Conservation (phyloP, 345 rosid species). For the Fremontodendron californicum region DNA sequence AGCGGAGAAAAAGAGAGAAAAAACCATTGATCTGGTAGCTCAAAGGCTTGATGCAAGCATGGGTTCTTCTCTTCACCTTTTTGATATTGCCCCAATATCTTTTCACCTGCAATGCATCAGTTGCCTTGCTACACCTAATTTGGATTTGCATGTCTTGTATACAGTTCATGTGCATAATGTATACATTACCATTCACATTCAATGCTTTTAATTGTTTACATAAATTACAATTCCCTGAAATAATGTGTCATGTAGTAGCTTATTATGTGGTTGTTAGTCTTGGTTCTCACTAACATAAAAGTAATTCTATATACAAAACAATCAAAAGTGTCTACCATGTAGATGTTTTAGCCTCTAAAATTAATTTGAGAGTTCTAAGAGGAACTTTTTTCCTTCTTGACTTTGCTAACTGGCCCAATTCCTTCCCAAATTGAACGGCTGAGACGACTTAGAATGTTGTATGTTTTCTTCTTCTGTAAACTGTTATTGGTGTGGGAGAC, state of each 20-base stretch:
- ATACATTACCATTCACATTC: neutral
- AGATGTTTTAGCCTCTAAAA: neutral
- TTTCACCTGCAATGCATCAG: neutral
- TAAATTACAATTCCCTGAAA: neutral
- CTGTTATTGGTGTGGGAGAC: neutral
- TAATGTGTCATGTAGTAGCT: neutral
- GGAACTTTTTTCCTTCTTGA: neutral
- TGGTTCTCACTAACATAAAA: neutral
- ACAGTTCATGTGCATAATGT: neutral
- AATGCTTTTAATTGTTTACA: neutral
- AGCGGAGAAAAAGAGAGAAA: neutral
- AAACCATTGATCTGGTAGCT: neutral
- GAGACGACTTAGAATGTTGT: slow-evolving; percentile 83
- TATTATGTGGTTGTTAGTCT: neutral
- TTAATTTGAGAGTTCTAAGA: neutral
- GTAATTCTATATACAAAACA: neutral
- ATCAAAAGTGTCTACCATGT: neutral
- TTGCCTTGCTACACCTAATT: neutral
- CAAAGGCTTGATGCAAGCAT: too few species aligned
- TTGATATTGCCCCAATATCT: neutral
- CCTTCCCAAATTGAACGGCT: slow-evolving; percentile 97
- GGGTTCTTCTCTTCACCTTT: too few species aligned
- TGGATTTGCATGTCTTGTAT: neutral
- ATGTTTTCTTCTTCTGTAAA: slow-evolving; percentile 24
- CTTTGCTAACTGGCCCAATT: slow-evolving; percentile 63